Conservation (phyloP, 2,329 filamentous ascomycete genomes). For the Chrysoporthe puriensis region DNA sequence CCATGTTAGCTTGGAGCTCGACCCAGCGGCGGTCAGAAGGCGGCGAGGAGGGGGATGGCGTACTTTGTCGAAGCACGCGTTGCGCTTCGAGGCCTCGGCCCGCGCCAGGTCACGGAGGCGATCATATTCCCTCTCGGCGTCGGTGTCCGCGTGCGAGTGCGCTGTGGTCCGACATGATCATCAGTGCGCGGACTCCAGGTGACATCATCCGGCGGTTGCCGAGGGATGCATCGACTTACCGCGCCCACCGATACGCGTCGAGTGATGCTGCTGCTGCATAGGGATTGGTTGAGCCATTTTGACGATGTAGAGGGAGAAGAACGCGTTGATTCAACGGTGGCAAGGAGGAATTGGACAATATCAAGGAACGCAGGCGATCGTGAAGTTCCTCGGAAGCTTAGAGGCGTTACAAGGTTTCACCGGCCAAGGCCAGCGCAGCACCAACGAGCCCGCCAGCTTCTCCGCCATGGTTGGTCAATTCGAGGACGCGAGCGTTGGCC, state of each 20-base stretch:
- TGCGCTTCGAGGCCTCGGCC: conserved; percentile 77
- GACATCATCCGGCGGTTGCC: conserved; percentile 23
- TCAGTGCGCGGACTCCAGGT: conserved; percentile 26
- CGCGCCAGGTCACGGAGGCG: conserved; percentile 83
- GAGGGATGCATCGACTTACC: conserved; percentile 41
- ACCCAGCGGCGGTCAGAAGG: conserved; percentile 3
- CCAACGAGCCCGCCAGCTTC: conserved; percentile 19
- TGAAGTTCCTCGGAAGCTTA: conserved; percentile 8
- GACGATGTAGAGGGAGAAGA: background rate
- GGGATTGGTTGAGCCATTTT: conserved; percentile 40
- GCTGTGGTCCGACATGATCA: conserved; percentile 12
- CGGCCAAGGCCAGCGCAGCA: conserved; percentile 19
- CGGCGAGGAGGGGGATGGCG: conserved; percentile 29
- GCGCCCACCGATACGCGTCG: conserved; percentile 46
- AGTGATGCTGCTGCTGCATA: conserved; percentile 37
- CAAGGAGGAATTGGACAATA: background rate
- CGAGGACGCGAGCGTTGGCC: conserved; percentile 18
- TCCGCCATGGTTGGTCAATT: conserved; percentile 28
- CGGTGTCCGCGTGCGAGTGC: conserved; percentile 50
- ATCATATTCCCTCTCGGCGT: conserved; percentile 87
- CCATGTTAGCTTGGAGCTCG: conserved; percentile 6
- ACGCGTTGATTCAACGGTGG: conserved; percentile 6
- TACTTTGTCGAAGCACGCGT: conserved; percentile 75
- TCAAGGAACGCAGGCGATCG: background rate
- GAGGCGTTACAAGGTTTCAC: conserved; percentile 10